These are phyloP conservation scores for Scheffersomyces illinoinensis DNA, from an alignment of 1,139 yeast species.

Conservation along the genomic window DNA sequence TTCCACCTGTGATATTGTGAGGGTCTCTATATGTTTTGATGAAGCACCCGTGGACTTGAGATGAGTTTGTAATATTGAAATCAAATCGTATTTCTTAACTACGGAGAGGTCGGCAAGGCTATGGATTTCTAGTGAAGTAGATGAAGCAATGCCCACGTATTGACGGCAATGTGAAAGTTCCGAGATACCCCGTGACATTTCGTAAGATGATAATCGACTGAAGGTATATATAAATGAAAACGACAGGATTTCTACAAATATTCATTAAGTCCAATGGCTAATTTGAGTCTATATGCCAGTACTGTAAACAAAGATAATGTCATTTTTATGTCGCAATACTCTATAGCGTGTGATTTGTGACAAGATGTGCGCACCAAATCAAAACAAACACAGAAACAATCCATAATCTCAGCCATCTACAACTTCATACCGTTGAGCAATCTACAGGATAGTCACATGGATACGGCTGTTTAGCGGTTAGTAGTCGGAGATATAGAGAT, in stretches of 20 bases:
- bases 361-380: constrained; percentile 6
- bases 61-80: not conserved
- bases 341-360: not conserved
- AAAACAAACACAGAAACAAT: constrained; percentile 7
- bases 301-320: not conserved
- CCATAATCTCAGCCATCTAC: not conserved
- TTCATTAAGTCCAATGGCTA: no score
- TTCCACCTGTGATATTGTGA: constrained; percentile 14
- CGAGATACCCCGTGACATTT: not conserved
- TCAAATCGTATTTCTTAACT: not conserved
- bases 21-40: not conserved
- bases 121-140: not conserved
- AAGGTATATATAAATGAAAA: not conserved
- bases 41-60: not conserved
- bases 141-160: constrained; percentile 9
- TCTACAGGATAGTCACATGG: not conserved
- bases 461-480: not conserved
- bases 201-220: not conserved
- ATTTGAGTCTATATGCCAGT: not conserved
- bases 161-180: constrained; percentile 15
- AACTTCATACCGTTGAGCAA: not conserved
- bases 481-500: not conserved
- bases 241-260: no score
- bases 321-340: constrained; percentile 4
- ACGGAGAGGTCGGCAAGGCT: not conserved